A percentile compares a stretch with the other conserved stretches of the same genome.
Conservation (phyloP, 805 yeast species). For the Kodamaea sagamina region DNA sequence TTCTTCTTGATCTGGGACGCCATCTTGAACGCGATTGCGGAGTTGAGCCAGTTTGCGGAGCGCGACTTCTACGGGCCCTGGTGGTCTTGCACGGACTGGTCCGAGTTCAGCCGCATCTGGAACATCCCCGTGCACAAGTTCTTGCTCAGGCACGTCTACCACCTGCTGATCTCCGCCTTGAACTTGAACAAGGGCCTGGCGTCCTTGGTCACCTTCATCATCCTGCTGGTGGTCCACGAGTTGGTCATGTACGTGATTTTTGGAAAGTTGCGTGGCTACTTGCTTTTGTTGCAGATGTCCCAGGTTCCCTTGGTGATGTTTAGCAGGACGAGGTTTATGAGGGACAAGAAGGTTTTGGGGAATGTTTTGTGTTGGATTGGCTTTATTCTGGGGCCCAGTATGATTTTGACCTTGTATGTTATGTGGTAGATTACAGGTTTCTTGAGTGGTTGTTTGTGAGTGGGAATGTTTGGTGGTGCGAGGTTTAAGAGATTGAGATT, state of each 20-base stretch:
- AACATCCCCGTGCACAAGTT: slow-evolving; percentile 91
- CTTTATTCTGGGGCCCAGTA: slow-evolving; percentile 83
- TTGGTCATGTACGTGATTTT: slow-evolving; percentile 89
- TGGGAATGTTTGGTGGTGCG: no score
- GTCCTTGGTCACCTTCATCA: slow-evolving; percentile 71
- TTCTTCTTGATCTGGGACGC: slow-evolving; percentile 96
- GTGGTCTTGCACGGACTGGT: slow-evolving; percentile 97
- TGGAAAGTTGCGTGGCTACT: slow-evolving; percentile 74
- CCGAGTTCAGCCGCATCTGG: slow-evolving; percentile 92
- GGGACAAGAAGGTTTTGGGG: slow-evolving; percentile 61
- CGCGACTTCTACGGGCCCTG: slow-evolving; percentile 93
- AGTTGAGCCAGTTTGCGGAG: slow-evolving; percentile 82
- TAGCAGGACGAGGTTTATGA: slow-evolving; percentile 59
- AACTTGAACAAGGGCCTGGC: slow-evolving; percentile 67
- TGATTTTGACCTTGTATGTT: slow-evolving; percentile 81
- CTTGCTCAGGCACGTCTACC: slow-evolving; percentile 89
- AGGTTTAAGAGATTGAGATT: no score
- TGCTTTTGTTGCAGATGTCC: slow-evolving; percentile 78
- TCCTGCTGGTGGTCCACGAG: slow-evolving; percentile 87
- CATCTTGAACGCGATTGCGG: slow-evolving; percentile 86
- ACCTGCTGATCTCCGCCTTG: slow-evolving; percentile 78
- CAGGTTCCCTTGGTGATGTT: slow-evolving; percentile 80
- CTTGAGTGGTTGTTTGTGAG: no score
- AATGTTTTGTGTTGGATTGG: slow-evolving; percentile 91
- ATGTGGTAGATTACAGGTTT: slow-evolving; percentile 43